phyloP scores from a whole-genome alignment of 441 rosid genomes.

The Pelargonium citronellum region DNA sequence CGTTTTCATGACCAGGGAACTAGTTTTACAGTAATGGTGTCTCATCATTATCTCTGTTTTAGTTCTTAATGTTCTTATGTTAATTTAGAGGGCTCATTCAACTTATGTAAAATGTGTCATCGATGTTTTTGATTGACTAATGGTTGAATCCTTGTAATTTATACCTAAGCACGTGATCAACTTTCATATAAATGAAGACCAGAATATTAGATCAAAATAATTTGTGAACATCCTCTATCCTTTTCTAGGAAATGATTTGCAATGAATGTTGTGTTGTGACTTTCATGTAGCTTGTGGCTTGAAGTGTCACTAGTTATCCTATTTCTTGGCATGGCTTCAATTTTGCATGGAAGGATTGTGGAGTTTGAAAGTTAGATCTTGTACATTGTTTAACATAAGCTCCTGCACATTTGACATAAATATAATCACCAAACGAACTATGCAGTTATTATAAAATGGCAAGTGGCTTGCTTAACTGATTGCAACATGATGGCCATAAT shows the following conservation, averaged over 20 bases:
- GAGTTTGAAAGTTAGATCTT: not conserved
- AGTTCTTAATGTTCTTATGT: not conserved
- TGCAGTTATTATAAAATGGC: not conserved
- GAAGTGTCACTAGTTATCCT: not conserved
- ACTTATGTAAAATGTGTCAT: not conserved
- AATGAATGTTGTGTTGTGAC: not conserved
- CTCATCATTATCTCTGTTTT: not conserved
- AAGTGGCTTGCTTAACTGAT: conserved; percentile 1
- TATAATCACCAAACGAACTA: not conserved
- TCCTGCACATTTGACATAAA: not conserved
- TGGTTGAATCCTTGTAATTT: not conserved
- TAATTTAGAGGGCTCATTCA: not conserved
- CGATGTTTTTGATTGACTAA: not conserved
- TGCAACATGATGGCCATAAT: not conserved
- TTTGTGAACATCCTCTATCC: not conserved
- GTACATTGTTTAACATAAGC: not conserved
- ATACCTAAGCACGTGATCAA: not conserved
- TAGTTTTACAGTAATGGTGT: not conserved
- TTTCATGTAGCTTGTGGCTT: not conserved
- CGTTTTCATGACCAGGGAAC: not conserved
- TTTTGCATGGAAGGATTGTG: not conserved
- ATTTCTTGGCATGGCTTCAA: not conserved
- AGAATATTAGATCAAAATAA: not conserved
- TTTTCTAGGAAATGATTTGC: conserved; percentile 5
- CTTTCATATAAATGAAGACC: not conserved